Percentiles rank a stretch among this genome's conserved stretches.
Conservation (phyloP, 1,284 basidiomycete genomes). For the Fistulinella cinereoalba region DNA sequence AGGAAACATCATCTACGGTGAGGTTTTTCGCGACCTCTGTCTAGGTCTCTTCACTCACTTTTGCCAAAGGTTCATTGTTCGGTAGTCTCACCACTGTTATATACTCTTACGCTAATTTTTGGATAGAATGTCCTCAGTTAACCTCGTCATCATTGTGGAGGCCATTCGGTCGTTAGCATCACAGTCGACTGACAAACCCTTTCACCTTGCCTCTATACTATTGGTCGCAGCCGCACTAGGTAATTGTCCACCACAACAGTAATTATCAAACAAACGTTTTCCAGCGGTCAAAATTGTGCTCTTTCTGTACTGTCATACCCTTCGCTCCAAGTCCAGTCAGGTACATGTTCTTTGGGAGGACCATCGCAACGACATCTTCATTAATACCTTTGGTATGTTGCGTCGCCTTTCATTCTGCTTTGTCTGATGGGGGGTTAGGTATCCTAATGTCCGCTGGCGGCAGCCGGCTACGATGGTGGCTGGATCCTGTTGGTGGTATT, state of each 20-base stretch:
- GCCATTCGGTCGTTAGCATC: constrained; percentile 70
- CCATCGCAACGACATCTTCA: constrained; percentile 87
- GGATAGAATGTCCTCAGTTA: constrained; percentile 79
- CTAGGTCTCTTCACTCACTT: constrained; percentile 1
- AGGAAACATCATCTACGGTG: constrained; percentile 87
- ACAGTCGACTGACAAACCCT: constrained; percentile 57
- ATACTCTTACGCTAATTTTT: constrained; percentile 12
- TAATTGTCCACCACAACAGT: constrained; percentile 30
- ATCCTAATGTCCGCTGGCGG: constrained; percentile 90
- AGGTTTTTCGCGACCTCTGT: constrained; percentile 24
- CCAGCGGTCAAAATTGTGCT: constrained; percentile 81
- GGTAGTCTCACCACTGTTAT: constrained; percentile 25
- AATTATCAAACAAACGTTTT: constrained; percentile 7
- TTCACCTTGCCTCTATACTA: constrained; percentile 81
- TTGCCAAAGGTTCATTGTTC: constrained; percentile 61
- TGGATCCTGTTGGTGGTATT: constrained; percentile 81
- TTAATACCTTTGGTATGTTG: constrained; percentile 69
- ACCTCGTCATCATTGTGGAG: constrained; percentile 84
- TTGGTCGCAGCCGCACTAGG: constrained; percentile 82
- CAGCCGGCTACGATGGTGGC: constrained; percentile 81
- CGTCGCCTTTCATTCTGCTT: no score
- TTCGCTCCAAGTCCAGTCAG: constrained; percentile 82
- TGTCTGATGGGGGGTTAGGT: constrained; percentile 47
- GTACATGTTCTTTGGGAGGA: constrained; percentile 95
- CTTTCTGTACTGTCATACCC: constrained; percentile 83